Evolutionary conservation across 2,329 filamentous ascomycete genomes (phyloP).

Genomic region (Zymoseptoria pseudotritici): DNA sequence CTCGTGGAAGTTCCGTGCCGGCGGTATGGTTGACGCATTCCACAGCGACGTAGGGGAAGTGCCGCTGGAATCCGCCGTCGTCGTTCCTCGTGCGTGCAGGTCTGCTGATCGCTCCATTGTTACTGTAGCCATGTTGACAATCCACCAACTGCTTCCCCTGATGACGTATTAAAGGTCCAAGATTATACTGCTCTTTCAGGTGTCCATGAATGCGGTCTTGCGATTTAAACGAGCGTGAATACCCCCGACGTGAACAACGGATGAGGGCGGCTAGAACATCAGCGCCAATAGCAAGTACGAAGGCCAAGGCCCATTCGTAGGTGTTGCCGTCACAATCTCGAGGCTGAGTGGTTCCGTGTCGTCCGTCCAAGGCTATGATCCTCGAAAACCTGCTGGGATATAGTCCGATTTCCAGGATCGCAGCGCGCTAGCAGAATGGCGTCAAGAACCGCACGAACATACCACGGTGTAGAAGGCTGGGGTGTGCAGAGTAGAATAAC

Average conservation of each 20-base stretch:
- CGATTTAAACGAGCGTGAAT: background rate
- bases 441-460: background rate
- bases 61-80: background rate
- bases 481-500: background rate
- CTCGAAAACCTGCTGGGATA: background rate
- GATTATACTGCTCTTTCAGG: background rate
- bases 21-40: conserved; percentile 5
- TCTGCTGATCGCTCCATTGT: conserved; percentile 16
- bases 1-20: conserved; percentile 4
- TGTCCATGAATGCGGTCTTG: background rate
- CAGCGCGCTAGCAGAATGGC: background rate
- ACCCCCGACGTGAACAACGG: background rate
- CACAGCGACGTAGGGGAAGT: conserved; percentile 6
- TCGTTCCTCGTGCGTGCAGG: conserved; percentile 3
- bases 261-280: background rate
- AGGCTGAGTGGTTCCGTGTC: background rate
- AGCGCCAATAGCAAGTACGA: background rate
- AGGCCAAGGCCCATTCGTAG: background rate
- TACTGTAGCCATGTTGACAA: conserved; percentile 14
- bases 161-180: background rate
- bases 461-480: background rate
- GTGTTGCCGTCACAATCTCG: background rate
- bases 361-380: background rate
- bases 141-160: background rate
- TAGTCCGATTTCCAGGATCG: background rate